Evolutionary conservation across 169 alveolate species (phyloP), one percentile per base, ranked within the genome.

Genomic region (Plasmodium vivax): DNA sequence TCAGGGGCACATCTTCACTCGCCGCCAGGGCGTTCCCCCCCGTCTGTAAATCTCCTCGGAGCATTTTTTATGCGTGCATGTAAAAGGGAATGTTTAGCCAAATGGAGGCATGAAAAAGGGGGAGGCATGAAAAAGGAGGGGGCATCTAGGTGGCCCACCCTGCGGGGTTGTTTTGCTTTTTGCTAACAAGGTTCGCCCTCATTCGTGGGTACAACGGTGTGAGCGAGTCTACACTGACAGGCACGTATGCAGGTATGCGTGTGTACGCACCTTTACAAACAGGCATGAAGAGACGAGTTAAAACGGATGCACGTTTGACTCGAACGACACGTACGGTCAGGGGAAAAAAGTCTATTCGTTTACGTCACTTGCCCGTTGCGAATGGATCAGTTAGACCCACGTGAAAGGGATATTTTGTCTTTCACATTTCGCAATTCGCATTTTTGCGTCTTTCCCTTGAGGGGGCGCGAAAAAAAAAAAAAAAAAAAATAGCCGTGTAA

Each of bases 1-100:
- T 36, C 30, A 90, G 30, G 19, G 72, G 79, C 81, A 41, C 36
- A 80, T 23, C 58, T 82, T 82, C 94, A 90, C 83, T 41, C 34
- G 43, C 82, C 45, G 51, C 71, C 34, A 41, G 41, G 19, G 43
- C 41, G 14, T 80, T 54, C 45, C 82, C 82, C 5, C 36, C 91
- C 68, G 54, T 80, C 82, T 62, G 77, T 27, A 32, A 30, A 36
- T 90, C 80, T 80, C 45, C 51, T 6, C 83, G 74, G 47, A 56
- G 45, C 93, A 85, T 85, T 85, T 19, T 85, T 71, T 27, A 30
- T 51, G 23, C 68, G 27, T 51, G 34, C 47, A n/a, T 75, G 38
- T 19, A 16, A 68, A 27, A n/a, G 2, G 0, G 7, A 68, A 68
- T 68, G 14, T 27, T 27, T 7, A 30, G 77, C 32, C 30, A 68